Conservation (phyloP, 345 rosid genomes). For the Corchorus olitorius region DNA sequence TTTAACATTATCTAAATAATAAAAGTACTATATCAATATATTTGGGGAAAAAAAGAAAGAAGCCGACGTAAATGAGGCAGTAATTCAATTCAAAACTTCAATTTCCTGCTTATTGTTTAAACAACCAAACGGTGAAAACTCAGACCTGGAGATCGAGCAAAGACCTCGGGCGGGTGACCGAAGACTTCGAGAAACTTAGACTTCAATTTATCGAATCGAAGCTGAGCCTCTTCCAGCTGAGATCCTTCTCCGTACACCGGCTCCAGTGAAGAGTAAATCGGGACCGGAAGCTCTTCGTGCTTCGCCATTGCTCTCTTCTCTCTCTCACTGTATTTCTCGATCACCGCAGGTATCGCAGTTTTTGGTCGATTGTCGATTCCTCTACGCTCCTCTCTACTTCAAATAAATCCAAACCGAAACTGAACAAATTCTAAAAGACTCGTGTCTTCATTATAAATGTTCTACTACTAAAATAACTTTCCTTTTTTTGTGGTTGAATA, state of each 20-base stretch:
- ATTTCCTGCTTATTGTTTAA: neutral
- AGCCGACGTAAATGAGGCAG: neutral
- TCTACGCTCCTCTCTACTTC: too few relatives aligned
- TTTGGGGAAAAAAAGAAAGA: neutral
- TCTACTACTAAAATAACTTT: too few relatives aligned
- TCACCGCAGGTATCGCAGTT: neutral
- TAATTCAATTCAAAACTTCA: neutral
- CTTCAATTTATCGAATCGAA: slow-evolving; percentile 65
- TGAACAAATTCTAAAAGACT: too few relatives aligned
- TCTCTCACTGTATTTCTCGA: neutral
- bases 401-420: too few relatives aligned
- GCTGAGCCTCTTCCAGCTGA: slow-evolving; percentile 70
- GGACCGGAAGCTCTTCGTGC: slow-evolving; percentile 68
- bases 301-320: slow-evolving; percentile 54
- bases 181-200: slow-evolving; percentile 64
- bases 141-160: slow-evolving; percentile 89
- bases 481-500: too few relatives aligned
- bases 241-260: slow-evolving; percentile 79
- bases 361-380: too few relatives aligned
- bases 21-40: neutral
- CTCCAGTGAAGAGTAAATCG: slow-evolving; percentile 61
- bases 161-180: slow-evolving; percentile 66
- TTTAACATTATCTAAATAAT: neutral
- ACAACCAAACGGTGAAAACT: slow-evolving; percentile 15
- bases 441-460: too few relatives aligned